Evolutionary conservation across 139 green algal genomes (phyloP), one percentile per base, ranked within the genome.

Genomic region (Chlamydomonas urium): DNA sequence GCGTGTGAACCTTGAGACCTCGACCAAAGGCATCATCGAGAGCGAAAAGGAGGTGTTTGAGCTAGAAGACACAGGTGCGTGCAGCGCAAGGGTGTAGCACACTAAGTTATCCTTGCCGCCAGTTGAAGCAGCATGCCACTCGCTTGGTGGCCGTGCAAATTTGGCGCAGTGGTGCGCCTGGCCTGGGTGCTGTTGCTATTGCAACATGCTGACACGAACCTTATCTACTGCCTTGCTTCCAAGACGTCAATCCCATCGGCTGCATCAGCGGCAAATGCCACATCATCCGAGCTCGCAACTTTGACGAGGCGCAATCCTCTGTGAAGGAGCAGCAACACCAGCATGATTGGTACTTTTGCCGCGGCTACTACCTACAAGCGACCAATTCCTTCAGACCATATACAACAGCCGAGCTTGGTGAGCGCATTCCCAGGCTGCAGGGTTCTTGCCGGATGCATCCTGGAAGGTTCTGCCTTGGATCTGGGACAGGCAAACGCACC

Each of bases 261-360:
- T 85, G 79, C 71, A 85, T 85, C 37, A 75, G 58, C 21, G 74
- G 74, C 21, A 85, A 85, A 58, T 78, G 61, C 66, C 33, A 31
- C 21, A 68, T 85, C 21, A 38, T 81, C 1, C 56, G 58, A 14
- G 71, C 70, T 0, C 14, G 42, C 10, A 50, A 14, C 42, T 14
- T 50, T 37, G 31, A 37, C 5, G 58, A 65, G 6, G 6, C 50
- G 35, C 35, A 5, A 35, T 5, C 38, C 37, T 34, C 47, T 23
- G 10, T 53, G 19, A 50, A 23, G 35, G 35, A 33, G n/a, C 38
- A 72, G 38, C 42, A 32, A 26, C 21, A 17, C 24, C 8, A 45
- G 10, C 23, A 45, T 38, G 79, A 79, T 21, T 88, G 79, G 83
- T 84, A 79, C 77, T 88, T 88, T 35, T 88, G 83, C 74, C 48